Evolutionary conservation across 1,139 yeast species (phyloP).

Genomic region (Kodamaea anthophila): DNA sequence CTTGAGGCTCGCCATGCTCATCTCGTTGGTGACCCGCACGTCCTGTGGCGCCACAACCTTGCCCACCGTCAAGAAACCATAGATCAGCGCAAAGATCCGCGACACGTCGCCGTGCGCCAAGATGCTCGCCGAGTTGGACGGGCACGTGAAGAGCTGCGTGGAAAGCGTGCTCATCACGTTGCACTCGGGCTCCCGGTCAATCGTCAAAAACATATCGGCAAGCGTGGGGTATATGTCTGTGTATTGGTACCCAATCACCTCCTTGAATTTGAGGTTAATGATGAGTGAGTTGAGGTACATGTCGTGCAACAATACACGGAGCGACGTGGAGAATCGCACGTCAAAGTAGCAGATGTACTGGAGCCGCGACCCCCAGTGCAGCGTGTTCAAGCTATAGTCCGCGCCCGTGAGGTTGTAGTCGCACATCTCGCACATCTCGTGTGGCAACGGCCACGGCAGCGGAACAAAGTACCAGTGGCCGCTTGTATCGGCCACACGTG

Average conservation of each 20-base stretch:
- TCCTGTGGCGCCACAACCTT: conserved; percentile 44
- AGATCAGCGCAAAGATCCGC: conserved; percentile 60
- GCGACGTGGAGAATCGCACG: conserved; percentile 64
- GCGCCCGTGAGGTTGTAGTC: conserved; percentile 32
- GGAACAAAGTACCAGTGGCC: conserved; percentile 36
- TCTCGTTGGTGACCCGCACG: conserved; percentile 36
- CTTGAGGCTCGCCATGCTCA: conserved; percentile 48
- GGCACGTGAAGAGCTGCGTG: conserved; percentile 83
- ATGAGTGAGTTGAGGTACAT: conserved; percentile 66
- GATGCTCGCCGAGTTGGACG: conserved; percentile 66
- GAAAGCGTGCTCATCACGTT: conserved; percentile 71
- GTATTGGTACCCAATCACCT: conserved; percentile 66
- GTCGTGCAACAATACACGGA: conserved; percentile 59
- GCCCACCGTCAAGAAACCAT: conserved; percentile 57
- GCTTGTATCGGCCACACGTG: conserved; percentile 6
- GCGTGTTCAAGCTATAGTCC: conserved; percentile 21
- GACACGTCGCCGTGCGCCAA: conserved; percentile 66
- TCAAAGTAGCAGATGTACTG: conserved; percentile 72
- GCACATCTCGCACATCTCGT: conserved; percentile 38
- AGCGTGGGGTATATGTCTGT: conserved; percentile 76
- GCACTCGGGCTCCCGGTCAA: conserved; percentile 79
- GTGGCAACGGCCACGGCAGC: conserved; percentile 38
- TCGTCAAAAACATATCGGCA: conserved; percentile 64
- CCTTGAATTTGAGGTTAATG: conserved; percentile 55
- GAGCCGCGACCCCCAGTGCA: conserved; percentile 61